These are phyloP conservation scores for Phialophora macrospora DNA, from an alignment of 2,329 filamentous ascomycete genomes.

Conservation along the genomic window DNA sequence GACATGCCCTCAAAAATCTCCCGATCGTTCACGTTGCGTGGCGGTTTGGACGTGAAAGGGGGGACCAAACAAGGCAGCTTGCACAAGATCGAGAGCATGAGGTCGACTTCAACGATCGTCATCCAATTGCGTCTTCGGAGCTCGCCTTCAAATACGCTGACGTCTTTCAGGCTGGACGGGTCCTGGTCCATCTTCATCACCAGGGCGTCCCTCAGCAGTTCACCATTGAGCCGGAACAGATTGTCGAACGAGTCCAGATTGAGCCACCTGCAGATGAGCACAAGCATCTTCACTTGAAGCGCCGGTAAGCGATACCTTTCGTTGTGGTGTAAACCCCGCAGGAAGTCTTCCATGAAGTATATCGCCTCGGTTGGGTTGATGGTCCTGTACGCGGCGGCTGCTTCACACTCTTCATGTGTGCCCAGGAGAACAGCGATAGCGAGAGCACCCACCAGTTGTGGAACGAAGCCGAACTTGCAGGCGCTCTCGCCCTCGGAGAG, in stretches of 20 bases:
- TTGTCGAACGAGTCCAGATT: conserved; percentile 27
- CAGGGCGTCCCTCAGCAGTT: conserved; percentile 34
- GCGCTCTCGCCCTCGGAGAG: conserved; percentile 30
- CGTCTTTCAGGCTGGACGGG: conserved; percentile 17
- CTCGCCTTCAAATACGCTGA: conserved; percentile 39
- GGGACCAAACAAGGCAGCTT: conserved; percentile 37
- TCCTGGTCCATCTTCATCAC: conserved; percentile 36
- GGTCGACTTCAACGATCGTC: conserved; percentile 41
- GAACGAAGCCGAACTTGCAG: conserved; percentile 33
- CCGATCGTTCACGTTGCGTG: conserved; percentile 37
- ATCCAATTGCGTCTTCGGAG: conserved; percentile 43
- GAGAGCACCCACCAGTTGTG: conserved; percentile 35
- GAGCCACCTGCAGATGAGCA: conserved; percentile 34
- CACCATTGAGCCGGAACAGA: conserved; percentile 33
- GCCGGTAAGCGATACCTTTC: conserved; percentile 31
- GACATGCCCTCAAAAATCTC: conserved; percentile 32
- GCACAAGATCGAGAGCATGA: conserved; percentile 40
- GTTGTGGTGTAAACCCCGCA: conserved; percentile 13
- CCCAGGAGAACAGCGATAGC: conserved; percentile 30
- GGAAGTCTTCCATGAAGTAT: conserved; percentile 31
- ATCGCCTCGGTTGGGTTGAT: conserved; percentile 25
- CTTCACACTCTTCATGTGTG: conserved; percentile 34
- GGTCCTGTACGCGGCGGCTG: conserved; percentile 21
- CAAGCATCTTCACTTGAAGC: conserved; percentile 35
- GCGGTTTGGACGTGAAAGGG: conserved; percentile 28